Evolutionary conservation across 768 basidiomycete genomes (phyloP).

Genomic region (Dendrothele bispora): DNA sequence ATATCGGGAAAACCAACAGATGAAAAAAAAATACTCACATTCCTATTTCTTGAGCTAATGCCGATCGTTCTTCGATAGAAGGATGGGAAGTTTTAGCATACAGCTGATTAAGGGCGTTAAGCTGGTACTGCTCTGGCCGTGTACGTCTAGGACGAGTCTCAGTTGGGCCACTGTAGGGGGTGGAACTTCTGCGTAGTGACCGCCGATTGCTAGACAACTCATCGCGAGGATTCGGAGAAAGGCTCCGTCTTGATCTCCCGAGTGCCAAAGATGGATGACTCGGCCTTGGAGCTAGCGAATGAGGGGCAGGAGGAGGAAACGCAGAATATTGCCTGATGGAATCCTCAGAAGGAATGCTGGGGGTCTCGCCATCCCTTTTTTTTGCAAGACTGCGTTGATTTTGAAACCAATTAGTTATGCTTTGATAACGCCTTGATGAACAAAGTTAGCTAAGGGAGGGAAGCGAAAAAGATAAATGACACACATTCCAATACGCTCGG

Average conservation of each 20-base stretch:
- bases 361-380: slow-evolving; percentile 61
- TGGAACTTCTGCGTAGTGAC: slow-evolving; percentile 31
- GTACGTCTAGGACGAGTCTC: slow-evolving; percentile 64
- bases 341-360: slow-evolving; percentile 27
- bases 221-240: slow-evolving; percentile 19
- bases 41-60: slow-evolving; percentile 73
- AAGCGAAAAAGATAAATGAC: slow-evolving; percentile 31
- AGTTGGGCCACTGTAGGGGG: slow-evolving; percentile 44
- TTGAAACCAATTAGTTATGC: slow-evolving; percentile 86
- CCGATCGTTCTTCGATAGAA: slow-evolving; percentile 76
- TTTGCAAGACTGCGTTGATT: slow-evolving; percentile 79
- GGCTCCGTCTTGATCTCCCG: slow-evolving; percentile 1
- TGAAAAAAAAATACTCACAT: slow-evolving; percentile 47
- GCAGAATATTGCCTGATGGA: slow-evolving; percentile 44
- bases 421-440: slow-evolving; percentile 67
- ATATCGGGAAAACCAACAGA: slow-evolving; percentile 2
- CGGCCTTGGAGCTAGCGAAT: slow-evolving; percentile 19
- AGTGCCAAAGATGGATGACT: slow-evolving; percentile 15
- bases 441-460: slow-evolving; percentile 15
- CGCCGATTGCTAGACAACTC: slow-evolving; percentile 39
- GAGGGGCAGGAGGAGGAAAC: slow-evolving; percentile 44
- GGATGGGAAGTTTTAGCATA: slow-evolving; percentile 70
- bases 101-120: slow-evolving; percentile 71
- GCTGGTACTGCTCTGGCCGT: slow-evolving; percentile 77
- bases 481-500: slow-evolving; percentile 74